phyloP scores from a whole-genome alignment of 2,329 filamentous ascomycete genomes.

The Diaporthe vaccinii region DNA sequence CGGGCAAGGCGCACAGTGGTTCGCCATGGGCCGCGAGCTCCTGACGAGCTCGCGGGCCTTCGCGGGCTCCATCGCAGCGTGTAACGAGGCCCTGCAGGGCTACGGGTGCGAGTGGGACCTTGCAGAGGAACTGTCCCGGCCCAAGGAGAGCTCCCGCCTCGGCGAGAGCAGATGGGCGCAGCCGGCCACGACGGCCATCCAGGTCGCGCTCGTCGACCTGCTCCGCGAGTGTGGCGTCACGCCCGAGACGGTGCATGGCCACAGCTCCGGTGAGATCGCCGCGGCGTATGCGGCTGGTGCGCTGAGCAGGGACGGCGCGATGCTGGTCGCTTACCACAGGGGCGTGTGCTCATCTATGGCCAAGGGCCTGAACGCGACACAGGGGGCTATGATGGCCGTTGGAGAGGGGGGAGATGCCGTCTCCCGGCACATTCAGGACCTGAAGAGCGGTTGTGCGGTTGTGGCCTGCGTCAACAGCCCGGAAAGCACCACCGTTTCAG shows the following conservation, averaged over 20 bases:
- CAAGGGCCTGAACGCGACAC: conserved; percentile 14
- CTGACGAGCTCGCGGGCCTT: background rate
- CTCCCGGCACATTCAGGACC: conserved; percentile 37
- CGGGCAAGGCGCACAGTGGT: no score
- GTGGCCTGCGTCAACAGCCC: conserved; percentile 46
- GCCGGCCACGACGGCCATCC: conserved; percentile 54
- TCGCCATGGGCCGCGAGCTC: background rate
- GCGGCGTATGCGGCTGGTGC: conserved; percentile 35
- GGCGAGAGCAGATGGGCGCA: conserved; percentile 29
- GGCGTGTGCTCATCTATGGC: conserved; percentile 26
- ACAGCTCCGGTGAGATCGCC: conserved; percentile 45
- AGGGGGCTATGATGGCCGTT: conserved; percentile 43
- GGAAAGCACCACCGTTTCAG: conserved; percentile 49
- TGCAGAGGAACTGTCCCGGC: conserved; percentile 15
- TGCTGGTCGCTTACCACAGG: conserved; percentile 40
- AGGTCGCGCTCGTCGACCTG: conserved; percentile 54
- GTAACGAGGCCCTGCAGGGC: background rate
- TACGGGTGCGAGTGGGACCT: conserved; percentile 21
- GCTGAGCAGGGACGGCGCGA: conserved; percentile 18
- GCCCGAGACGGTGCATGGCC: conserved; percentile 46
- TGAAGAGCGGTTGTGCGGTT: conserved; percentile 35
- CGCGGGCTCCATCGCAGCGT: background rate
- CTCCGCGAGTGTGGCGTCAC: conserved; percentile 45
- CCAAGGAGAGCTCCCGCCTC: conserved; percentile 33
- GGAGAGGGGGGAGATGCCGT: conserved; percentile 33